Base-by-base conservation (phyloP, 2,329 filamentous ascomycete genomes). In the Cadophora gregata region DNA sequence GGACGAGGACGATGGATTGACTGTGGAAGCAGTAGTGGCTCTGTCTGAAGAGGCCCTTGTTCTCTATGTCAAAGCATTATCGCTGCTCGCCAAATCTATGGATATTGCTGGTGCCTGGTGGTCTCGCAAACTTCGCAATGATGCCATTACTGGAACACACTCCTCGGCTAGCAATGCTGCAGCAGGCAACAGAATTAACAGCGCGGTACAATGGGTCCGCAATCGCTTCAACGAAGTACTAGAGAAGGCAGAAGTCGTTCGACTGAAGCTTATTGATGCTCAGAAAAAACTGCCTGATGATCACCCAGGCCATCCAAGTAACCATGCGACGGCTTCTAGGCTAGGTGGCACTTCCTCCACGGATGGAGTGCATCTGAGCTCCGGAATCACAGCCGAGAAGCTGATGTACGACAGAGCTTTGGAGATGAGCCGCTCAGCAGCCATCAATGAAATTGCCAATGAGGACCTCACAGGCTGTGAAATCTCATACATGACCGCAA, bases 331-430 rank as follows among this genome's bases (percentile, higher is more conserved):
- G 1, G 81, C 83, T 38, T 81, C 86, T 3, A 84, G 84, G 1
- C 84, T 85, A 16, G 71, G 69, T 16, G 72, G 74, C 33, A 83
- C 83, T 3, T 81, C 88, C 3, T 89, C 90, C 19, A 85, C 88
- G 1, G 93, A 96, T 68, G 90, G 92, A 62, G 93, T 97, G 29
- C 87, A 91, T 58, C 85, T 99, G 29, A 97, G 92, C 16, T 88
- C 92, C 1, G 96, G 95, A 1, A 89, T 97, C 64, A 97, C 93
- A 25, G 96, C 96, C 0, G 96, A 98, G 81, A 97, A 94, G 80
- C 83, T 99, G 55, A 97, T 99, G 93, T 99, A 97, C 77, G 96
- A 99, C 73, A 92, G 96, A 56, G 96, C 96, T 0, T 82, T 98
- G 25, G 96, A 99, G 78, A 98, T 99, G 96, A 97, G 93, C 77